Evolutionary conservation across 1,139 yeast species (phyloP).

Genomic region (Yamadazyma diddensiae): DNA sequence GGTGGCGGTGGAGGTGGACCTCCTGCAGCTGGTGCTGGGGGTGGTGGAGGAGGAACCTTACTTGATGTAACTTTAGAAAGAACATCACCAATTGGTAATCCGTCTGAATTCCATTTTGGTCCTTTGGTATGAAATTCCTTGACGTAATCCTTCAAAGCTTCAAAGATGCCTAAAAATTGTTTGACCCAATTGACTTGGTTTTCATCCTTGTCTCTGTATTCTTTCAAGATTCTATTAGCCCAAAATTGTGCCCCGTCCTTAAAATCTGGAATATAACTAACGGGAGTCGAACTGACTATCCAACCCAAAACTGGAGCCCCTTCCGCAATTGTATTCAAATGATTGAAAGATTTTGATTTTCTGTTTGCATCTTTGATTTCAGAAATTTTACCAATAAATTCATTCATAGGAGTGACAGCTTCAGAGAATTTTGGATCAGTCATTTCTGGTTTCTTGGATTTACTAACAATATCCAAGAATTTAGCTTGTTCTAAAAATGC

Average conservation of each 20-base stretch:
- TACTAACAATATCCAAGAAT: conserved; percentile 58
- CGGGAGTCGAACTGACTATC: conserved; percentile 74
- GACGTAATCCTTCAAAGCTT: conserved; percentile 66
- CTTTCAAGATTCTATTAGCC: conserved; percentile 87
- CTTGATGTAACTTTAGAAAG: conserved; percentile 9
- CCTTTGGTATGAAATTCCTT: conserved; percentile 82
- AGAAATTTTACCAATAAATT: conserved; percentile 54
- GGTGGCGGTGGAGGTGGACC: conserved; percentile 32
- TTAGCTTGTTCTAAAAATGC: conserved; percentile 62
- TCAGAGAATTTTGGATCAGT: conserved; percentile 53
- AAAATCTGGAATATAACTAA: conserved; percentile 73
- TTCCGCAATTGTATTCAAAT: conserved; percentile 80
- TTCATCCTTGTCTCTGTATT: conserved; percentile 67
- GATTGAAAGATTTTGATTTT: conserved; percentile 59
- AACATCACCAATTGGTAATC: conserved; percentile 44
- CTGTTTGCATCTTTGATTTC: conserved; percentile 74
- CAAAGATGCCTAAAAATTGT: conserved; percentile 58
- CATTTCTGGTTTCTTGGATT: conserved; percentile 63
- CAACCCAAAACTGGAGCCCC: conserved; percentile 91
- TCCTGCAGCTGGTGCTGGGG: conserved; percentile 47
- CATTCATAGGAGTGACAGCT: conserved; percentile 68
- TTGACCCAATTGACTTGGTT: conserved; percentile 80
- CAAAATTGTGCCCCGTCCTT: conserved; percentile 93
- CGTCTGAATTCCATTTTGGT: conserved; percentile 65
- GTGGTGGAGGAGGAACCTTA: conserved; percentile 56